Evolutionary conservation across 1,284 basidiomycete species (phyloP), one percentile per base, ranked within the genome.

Genomic region (Porphyrellus sp.): DNA sequence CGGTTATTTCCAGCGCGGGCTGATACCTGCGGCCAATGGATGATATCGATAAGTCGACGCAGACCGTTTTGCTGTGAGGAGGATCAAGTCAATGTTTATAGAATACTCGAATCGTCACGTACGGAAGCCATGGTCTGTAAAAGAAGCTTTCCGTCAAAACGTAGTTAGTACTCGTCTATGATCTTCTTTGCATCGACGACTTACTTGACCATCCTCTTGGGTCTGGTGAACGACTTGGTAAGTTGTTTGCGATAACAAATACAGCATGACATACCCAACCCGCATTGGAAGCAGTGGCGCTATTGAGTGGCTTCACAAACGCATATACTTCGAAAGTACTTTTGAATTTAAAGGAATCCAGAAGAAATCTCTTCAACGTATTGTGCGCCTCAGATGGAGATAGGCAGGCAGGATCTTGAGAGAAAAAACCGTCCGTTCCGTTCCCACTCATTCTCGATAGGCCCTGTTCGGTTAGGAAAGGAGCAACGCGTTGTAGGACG

Each of bases 361-460:
- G 46, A 13, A 81, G 65, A 59, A 75, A 85, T 34, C 51, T 59
- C 52, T 75, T 76, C 27, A 86, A 60, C 21, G 67, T 58, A 40
- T 77, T 77, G 37, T 86, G 83, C 0, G 77, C 77, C 49, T 82
- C 73, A 25, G 69, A 67, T 0, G 82, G 82, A 6, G 74, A 73
- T 33, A 77, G 58, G 0, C 60, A 63, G 15, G 53, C 46, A 6
- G 49, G 0, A 49, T 71, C 60, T 8, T 55, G 58, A 20, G 67
- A 55, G 44, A 73, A 72, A 55, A 74, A 76, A 3, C 64, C 63
- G 51, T 78, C 74, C 16, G 67, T 70, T 44, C 63, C 67, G 37
- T 63, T 61, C 46, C 64, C 68, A 35, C 58, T 71, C 55, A 72
- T 65, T 59, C 72, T 78, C n/a, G 78, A 71, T 4, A 82, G 62